phyloP scores from a whole-genome alignment of 768 basidiomycete species.

The Russula earlei region DNA sequence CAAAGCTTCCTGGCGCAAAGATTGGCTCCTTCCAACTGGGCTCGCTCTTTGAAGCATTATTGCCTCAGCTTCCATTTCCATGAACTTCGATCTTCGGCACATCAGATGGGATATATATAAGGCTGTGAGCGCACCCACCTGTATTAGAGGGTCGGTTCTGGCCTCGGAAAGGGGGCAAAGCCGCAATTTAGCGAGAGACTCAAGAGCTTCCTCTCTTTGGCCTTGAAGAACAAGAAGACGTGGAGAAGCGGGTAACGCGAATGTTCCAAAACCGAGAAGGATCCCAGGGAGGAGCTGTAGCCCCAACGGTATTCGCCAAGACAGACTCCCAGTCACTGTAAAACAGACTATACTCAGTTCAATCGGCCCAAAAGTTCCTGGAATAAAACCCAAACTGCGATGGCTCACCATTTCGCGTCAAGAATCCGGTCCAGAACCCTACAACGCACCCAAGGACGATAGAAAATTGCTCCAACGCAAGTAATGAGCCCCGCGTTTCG shows the following conservation, averaged over 20 bases:
- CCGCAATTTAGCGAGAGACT: conserved; percentile 48
- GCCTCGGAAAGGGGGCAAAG: conserved; percentile 38
- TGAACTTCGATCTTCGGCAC: conserved; percentile 48
- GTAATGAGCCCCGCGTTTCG: conserved; percentile 66
- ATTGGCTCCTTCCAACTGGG: conserved; percentile 21
- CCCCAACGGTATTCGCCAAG: conserved; percentile 72
- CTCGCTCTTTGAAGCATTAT: conserved; percentile 37
- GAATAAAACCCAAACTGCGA: not conserved
- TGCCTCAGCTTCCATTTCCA: conserved; percentile 68
- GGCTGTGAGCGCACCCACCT: conserved; percentile 27
- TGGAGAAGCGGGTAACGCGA: conserved; percentile 54
- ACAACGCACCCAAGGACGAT: conserved; percentile 76
- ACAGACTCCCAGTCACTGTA: conserved; percentile 49
- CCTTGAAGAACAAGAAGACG: conserved; percentile 49
- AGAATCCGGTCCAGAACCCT: conserved; percentile 77
- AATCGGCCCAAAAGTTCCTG: not conserved
- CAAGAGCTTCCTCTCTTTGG: conserved; percentile 45
- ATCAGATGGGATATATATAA: not conserved
- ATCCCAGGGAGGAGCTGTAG: conserved; percentile 64
- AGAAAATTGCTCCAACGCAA: conserved; percentile 71
- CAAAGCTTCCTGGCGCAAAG: conserved; percentile 26
- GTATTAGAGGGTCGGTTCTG: conserved; percentile 40
- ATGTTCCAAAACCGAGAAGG: conserved; percentile 51
- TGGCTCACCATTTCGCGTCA: conserved; percentile 53
- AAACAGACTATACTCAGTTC: not conserved